A percentile compares a stretch with the other conserved stretches of the same genome.
Conservation (phyloP, 2,329 filamentous ascomycete species). For the Aspergillus sojae region DNA sequence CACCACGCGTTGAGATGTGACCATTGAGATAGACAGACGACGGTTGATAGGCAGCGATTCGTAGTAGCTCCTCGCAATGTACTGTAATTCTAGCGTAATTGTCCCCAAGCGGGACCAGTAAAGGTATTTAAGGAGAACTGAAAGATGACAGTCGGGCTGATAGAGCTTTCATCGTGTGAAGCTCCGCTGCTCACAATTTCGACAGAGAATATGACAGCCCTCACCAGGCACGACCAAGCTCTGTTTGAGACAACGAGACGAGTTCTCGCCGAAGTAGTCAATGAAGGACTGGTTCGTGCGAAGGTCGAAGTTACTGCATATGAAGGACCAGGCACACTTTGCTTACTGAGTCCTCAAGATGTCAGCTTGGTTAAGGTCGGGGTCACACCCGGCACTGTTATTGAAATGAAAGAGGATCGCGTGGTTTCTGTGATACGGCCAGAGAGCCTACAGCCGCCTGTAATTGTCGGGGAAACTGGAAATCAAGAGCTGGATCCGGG, state of each 20-base stretch:
- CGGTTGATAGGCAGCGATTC: too few relatives aligned
- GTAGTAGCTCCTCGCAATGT: too few relatives aligned
- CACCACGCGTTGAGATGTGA: too few relatives aligned
- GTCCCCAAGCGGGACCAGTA: too few relatives aligned
- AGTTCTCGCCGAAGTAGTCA: constrained; percentile 17
- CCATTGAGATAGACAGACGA: too few relatives aligned
- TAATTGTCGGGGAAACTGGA: not conserved
- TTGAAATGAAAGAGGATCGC: not conserved
- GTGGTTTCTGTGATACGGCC: not conserved
- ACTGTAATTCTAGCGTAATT: too few relatives aligned
- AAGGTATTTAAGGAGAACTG: too few relatives aligned
- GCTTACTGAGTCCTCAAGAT: not conserved
- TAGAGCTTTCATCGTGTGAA: too few relatives aligned
- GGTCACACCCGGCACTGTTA: not conserved
- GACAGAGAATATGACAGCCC: too few relatives aligned
- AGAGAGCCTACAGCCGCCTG: not conserved
- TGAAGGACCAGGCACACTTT: not conserved
- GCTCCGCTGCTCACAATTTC: too few relatives aligned
- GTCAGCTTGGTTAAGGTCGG: not conserved
- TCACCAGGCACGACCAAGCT: not conserved
- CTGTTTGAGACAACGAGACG: constrained; percentile 19
- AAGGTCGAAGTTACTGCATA: not conserved
- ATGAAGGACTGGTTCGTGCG: constrained; percentile 17
- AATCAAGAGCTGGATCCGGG: constrained; percentile 10
- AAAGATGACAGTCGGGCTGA: fast-evolving